Conservation (phyloP, 495 filamentous ascomycete genomes). For the Penicillium tannophilum region DNA sequence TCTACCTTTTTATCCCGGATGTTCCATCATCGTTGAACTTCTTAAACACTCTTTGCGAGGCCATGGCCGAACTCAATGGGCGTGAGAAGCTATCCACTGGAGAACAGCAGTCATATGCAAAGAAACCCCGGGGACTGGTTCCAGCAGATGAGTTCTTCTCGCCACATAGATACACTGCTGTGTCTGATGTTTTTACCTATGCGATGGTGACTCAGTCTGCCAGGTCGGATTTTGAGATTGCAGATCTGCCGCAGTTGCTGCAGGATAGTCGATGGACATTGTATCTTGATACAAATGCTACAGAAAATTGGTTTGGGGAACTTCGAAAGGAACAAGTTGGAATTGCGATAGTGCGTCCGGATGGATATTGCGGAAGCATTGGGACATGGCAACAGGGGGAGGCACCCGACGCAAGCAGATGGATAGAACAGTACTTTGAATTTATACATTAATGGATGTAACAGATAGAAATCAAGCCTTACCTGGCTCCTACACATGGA, state of each 20-base stretch:
- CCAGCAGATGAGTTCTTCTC: slow-evolving; percentile 59
- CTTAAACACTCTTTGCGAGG: slow-evolving; percentile 53
- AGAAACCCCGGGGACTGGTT: slow-evolving; percentile 49
- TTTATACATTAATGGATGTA: slow-evolving; percentile 14
- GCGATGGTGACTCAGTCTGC: slow-evolving; percentile 57
- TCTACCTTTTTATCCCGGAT: slow-evolving; percentile 64
- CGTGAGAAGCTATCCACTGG: slow-evolving; percentile 50
- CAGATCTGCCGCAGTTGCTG: slow-evolving; percentile 58
- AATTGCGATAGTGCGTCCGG: slow-evolving; percentile 64
- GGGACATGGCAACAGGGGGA: slow-evolving; percentile 51
- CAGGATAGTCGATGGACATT: slow-evolving; percentile 67
- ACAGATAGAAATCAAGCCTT: background rate
- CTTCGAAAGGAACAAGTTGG: slow-evolving; percentile 52
- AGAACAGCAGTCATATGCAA: slow-evolving; percentile 55
- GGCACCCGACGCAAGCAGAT: slow-evolving; percentile 48
- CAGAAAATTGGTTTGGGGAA: slow-evolving; percentile 64
- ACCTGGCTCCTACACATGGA: background rate
- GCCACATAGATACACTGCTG: slow-evolving; percentile 61
- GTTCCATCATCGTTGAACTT: slow-evolving; percentile 53
- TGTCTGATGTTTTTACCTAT: slow-evolving; percentile 62
- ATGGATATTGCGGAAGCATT: slow-evolving; percentile 67
- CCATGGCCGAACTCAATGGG: slow-evolving; percentile 29
- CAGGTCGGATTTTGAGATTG: slow-evolving; percentile 59
- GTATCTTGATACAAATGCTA: slow-evolving; percentile 60
- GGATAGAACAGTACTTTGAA: slow-evolving; percentile 63